Evolutionary conservation across 768 basidiomycete species (phyloP), one percentile per base, ranked within the genome.

Genomic region (Leccinellum albellum): DNA sequence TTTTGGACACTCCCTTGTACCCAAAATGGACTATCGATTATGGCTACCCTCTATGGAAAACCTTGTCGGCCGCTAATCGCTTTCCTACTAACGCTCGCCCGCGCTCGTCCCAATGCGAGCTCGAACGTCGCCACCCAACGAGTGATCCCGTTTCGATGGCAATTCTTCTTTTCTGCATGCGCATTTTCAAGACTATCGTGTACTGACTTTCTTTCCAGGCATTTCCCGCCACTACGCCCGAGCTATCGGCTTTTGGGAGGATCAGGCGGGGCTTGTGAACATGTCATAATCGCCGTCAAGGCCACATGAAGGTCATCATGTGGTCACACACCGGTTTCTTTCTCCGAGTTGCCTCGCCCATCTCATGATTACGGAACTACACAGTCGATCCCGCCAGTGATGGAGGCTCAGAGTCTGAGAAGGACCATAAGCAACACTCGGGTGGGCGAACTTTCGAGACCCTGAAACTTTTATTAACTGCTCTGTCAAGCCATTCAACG

Each of bases 1-100:
- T 47, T 70, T 68, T 20, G 64, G 58, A 17, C 31, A 2, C 15
- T 54, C 28, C 58, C 32, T 69, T 69, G 57, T 69, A 9, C 57
- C 57, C 3, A 26, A 59, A 51, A 33, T 0, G 50, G 67, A 6
- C 1, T 1, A 1, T 56, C 44, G 52, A 56, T 69, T 69, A 26
- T 47, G 1, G 0, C 3, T 50, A 1, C 66, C 50, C 2, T 20
- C 50, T 66, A 26, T 28, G 62, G 65, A 2, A 24, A 5, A 8
- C 29, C 47, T 66, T 53, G 58, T 51, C 32, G 24, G 24, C 9
- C 24, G 12, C 15, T 24, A n/a, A 37, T 26, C 24, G 24, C 46
- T 40, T n/a, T n/a, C n/a, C n/a, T 20, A 40, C 37, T 10, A 20
- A 9, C 37, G 15, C 37, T n/a, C 24, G 44, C 44, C 23, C 42